Evolutionary conservation across 495 filamentous ascomycete species (phyloP).

Genomic region (Tuber magnatum): DNA sequence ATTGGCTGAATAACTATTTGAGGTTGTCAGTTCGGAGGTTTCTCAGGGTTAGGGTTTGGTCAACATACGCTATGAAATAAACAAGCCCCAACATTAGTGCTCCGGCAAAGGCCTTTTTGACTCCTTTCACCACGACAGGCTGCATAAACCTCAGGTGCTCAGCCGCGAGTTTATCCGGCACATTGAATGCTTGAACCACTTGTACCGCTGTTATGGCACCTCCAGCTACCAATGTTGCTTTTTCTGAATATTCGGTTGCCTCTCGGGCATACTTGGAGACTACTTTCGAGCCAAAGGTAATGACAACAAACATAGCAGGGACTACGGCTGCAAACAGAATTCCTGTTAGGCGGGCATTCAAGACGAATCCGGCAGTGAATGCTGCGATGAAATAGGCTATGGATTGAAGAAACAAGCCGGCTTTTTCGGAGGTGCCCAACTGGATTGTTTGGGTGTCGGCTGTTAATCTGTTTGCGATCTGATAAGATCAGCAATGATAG

Average conservation of each 20-base stretch:
- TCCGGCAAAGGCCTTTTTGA: constrained; percentile 39
- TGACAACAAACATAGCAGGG: constrained; percentile 46
- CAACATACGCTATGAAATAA: constrained; percentile 45
- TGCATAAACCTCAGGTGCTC: constrained; percentile 43
- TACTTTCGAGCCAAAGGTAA: constrained; percentile 35
- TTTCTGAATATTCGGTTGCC: constrained; percentile 24
- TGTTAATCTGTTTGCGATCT: constrained; percentile 43
- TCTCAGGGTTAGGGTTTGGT: constrained; percentile 19
- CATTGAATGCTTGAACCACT: constrained; percentile 52
- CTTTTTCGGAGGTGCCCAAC: constrained; percentile 48
- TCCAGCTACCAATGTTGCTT: constrained; percentile 46
- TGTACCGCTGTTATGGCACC: constrained; percentile 49
- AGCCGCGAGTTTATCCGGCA: constrained; percentile 42
- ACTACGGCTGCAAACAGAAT: constrained; percentile 43
- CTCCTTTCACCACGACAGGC: constrained; percentile 31
- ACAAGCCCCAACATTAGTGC: constrained; percentile 43
- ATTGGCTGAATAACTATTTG: constrained; percentile 45
- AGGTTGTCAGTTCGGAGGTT: constrained; percentile 5
- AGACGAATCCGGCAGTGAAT: constrained; percentile 48
- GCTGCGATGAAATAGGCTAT: constrained; percentile 49
- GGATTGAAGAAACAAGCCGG: constrained; percentile 48
- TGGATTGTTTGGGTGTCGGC: constrained; percentile 46
- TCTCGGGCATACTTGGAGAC: constrained; percentile 38
- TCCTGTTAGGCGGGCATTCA: constrained; percentile 49
- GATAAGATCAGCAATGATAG: neutral